Evolutionary conservation across 2,329 filamentous ascomycete species (phyloP), one percentile per base, ranked within the genome.

Genomic region (Trichoderma polysporum): DNA sequence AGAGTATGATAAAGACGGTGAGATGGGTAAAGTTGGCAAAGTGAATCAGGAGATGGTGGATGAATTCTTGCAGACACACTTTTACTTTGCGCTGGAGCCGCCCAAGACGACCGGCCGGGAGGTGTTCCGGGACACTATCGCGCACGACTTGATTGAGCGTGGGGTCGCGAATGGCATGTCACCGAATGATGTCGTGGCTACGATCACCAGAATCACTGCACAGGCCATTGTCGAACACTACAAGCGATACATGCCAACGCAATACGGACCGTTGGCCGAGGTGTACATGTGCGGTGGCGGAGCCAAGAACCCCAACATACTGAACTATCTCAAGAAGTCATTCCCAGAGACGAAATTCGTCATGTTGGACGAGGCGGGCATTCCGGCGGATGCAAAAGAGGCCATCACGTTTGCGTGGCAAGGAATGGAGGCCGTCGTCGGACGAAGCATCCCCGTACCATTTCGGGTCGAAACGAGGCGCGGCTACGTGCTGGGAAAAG

Each of bases 281-380:
- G 80, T 89, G 41, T 88, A 85, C 77, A 85, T 89, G 81, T 88
- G 85, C 73, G 86, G 86, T 12, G 85, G 84, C 5, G 85, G 85
- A 19, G 85, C 85, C 0, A 80, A 82, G 68, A 88, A 88, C 71
- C 82, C 84, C 1, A 88, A 87, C 69, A 88, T 88, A 70, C 79
- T 72, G 8, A 73, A 80, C 7, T 85, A 82, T 72, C 82, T 89
- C 69, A 82, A 85, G 73, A 71, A 74, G 63, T 75, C 79, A 68
- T 85, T 81, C 70, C 85, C 81, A 15, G 76, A 79, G 41, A 81
- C 81, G 2, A 79, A 77, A 41, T 84, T 88, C 52, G 76, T 81
- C 62, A 84, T 85, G 80, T 77, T 88, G 7, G 85, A 88, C 69
- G 84, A 84, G 56, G 84, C 85, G 2, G 86, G 86, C 4, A 81